A percentile compares a stretch with the other conserved stretches of the same genome.
Conservation (phyloP, 1,139 yeast species). For the Sugiyamaella neomexicana region DNA sequence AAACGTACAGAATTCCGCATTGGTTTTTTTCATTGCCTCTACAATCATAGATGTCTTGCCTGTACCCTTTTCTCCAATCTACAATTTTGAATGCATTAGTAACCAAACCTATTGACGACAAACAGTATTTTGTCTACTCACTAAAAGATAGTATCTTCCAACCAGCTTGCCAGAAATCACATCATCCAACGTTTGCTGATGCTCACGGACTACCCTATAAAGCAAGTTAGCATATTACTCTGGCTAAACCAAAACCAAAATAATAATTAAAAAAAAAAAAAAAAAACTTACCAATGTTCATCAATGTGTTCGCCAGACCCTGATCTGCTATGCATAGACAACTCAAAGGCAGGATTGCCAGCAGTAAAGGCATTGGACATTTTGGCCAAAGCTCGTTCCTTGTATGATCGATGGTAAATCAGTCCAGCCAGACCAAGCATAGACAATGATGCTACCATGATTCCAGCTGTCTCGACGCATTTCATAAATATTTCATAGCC, state of each 20-base stretch:
- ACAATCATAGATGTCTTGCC: slow-evolving; percentile 75
- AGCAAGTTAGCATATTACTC: background rate
- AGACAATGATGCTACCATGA: slow-evolving; percentile 71
- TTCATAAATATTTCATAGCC: slow-evolving; percentile 45
- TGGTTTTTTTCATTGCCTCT: slow-evolving; percentile 65
- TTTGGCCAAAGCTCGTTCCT: slow-evolving; percentile 59
- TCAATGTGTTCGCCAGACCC: slow-evolving; percentile 26
- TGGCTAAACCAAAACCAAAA: too few relatives aligned
- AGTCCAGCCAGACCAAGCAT: slow-evolving; percentile 73
- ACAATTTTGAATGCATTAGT: too few relatives aligned
- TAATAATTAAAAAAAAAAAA: too few relatives aligned
- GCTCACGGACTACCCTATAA: slow-evolving; percentile 61
- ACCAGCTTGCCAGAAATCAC: slow-evolving; percentile 60
- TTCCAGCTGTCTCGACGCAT: slow-evolving; percentile 69
- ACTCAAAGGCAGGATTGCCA: slow-evolving; percentile 66
- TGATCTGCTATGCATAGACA: slow-evolving; percentile 53
- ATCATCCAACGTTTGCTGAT: slow-evolving; percentile 64
- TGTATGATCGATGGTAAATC: slow-evolving; percentile 64
- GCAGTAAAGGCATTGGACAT: slow-evolving; percentile 66
- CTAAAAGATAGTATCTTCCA: slow-evolving; percentile 67
- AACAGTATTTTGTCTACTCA: too few relatives aligned
- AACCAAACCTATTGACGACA: too few relatives aligned
- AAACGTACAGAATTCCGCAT: slow-evolving; percentile 66
- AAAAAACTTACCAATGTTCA: slow-evolving; percentile 34
- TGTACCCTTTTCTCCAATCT: slow-evolving; percentile 81